phyloP scores from a whole-genome alignment of 495 filamentous ascomycete species.

The Trichocladium antarcticum region DNA sequence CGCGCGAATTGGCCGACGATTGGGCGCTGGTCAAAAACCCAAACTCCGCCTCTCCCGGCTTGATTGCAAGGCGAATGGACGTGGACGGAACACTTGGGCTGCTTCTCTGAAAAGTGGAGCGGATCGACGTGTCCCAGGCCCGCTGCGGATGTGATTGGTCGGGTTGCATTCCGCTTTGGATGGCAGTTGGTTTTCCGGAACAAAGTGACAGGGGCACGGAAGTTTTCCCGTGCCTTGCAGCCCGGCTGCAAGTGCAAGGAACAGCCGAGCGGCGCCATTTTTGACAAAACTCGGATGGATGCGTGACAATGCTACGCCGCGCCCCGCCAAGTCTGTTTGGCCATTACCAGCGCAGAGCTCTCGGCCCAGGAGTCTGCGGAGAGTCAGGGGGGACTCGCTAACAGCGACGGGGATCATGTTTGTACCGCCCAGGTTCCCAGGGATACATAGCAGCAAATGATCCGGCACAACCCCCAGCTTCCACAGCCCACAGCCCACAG shows the following conservation, averaged over 20 bases:
- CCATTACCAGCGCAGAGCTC: background rate
- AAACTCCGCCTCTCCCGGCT: background rate
- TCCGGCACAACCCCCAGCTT: background rate
- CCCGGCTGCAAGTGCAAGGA: conserved; percentile 16
- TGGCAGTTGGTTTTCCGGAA: conserved; percentile 16
- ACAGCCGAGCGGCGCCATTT: conserved; percentile 12
- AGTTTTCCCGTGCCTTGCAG: conserved; percentile 18
- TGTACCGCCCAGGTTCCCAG: background rate
- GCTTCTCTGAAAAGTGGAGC: conserved; percentile 2
- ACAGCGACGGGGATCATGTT: background rate
- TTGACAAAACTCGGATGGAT: conserved; percentile 2
- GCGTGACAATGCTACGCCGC: conserved; percentile 1
- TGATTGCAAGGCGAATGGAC: background rate
- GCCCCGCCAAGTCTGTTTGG: conserved; percentile 10
- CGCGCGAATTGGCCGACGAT: no score
- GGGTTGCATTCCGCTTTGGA: conserved; percentile 9
- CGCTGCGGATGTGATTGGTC: conserved; percentile 7
- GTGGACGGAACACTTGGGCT: conserved; percentile 5
- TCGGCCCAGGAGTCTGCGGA: background rate
- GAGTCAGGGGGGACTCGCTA: background rate
- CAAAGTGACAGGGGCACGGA: conserved; percentile 7
- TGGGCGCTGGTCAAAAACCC: no score
- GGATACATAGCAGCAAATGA: background rate
- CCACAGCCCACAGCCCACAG: background rate
- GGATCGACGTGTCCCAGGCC: conserved; percentile 7